Base-by-base conservation (phyloP, 495 filamentous ascomycete species). In the Penicillium samsonianum region DNA sequence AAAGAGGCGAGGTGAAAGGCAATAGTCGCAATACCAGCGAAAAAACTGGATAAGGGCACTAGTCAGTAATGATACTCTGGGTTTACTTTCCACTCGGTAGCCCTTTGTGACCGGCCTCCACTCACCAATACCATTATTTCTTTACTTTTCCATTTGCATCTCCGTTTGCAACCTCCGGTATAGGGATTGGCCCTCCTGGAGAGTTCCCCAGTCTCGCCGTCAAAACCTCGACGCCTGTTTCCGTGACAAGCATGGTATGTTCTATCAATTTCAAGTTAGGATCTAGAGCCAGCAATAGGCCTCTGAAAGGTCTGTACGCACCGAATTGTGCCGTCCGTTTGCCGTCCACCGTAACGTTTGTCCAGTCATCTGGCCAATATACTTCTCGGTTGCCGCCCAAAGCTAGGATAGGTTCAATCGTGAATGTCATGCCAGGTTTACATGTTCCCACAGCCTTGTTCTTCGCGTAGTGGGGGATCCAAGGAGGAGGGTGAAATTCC, bases 161-260 rank as follows among this genome's bases (percentile, higher is more conserved):
- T 35, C 16, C 44, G 23, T 35, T 46, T 23, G 14, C 52, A 37
- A 8, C 10, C 11, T 50, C 52, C 9, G 80, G 89, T 78, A 90
- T 87, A 2, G 82, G 72, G 19, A 92, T 71, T 30, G 86, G 80
- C 0, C 91, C 91, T 33, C 91, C 91, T 0, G 91, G 91, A 11
- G 89, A 93, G 67, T 85, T 79, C 33, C 80, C 77, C 41, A 79
- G 70, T 61, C 91, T 79, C 35, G 90, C 91, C 2, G 91, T 96
- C 69, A 96, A 71, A 40, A 96, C 76, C 74, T 96, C 91, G n/a
- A 92, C 89, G 1, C 91, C 91, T 47, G 85, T 84, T 65, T 90
- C 90, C 0, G 91, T 96, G 1, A 96, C 90, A 6, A 96, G 73
- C 25, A 92, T 78, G 0, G 91, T 96, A 69, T 96, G 91, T 65